These are phyloP conservation scores for Thelephora ganbajun DNA, from an alignment of 768 basidiomycete genomes.

Conservation along the genomic window DNA sequence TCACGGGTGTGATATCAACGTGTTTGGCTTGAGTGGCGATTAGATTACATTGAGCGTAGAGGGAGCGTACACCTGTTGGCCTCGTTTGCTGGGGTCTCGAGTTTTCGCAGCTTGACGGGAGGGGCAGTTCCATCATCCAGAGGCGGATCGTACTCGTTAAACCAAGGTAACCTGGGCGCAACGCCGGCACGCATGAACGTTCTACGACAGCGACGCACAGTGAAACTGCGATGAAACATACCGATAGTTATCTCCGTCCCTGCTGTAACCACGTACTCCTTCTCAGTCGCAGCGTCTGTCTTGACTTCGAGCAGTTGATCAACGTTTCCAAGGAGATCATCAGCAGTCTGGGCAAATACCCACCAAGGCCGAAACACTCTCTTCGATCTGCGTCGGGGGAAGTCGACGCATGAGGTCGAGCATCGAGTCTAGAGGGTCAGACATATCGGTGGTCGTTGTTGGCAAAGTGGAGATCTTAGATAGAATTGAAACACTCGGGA, in stretches of 20 bases:
- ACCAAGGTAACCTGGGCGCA: slow-evolving; percentile 82
- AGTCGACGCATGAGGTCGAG: slow-evolving; percentile 91
- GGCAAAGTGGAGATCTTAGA: too few relatives aligned
- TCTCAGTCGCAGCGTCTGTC: slow-evolving; percentile 67
- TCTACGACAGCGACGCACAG: neutral
- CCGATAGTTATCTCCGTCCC: slow-evolving; percentile 87
- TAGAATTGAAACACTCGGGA: too few relatives aligned
- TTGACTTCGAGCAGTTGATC: slow-evolving; percentile 84
- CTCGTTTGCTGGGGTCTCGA: slow-evolving; percentile 89
- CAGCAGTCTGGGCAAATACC: slow-evolving; percentile 84
- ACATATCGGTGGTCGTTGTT: slow-evolving; percentile 26
- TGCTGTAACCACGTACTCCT: slow-evolving; percentile 90
- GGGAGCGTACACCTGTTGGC: slow-evolving; percentile 74
- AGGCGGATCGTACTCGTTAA: slow-evolving; percentile 89
- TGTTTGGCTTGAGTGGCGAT: neutral
- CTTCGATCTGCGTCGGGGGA: slow-evolving; percentile 81
- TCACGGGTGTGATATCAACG: neutral
- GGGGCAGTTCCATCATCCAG: slow-evolving; percentile 84
- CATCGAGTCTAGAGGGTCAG: slow-evolving; percentile 80
- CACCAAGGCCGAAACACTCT: slow-evolving; percentile 75
- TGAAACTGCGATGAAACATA: slow-evolving; percentile 15
- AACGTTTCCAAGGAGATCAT: slow-evolving; percentile 88
- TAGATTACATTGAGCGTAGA: neutral
- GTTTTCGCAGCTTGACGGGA: slow-evolving; percentile 68
- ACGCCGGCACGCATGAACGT: neutral